Conservation (phyloP, 306 rosid genomes). For the Vigna nakashimae region DNA sequence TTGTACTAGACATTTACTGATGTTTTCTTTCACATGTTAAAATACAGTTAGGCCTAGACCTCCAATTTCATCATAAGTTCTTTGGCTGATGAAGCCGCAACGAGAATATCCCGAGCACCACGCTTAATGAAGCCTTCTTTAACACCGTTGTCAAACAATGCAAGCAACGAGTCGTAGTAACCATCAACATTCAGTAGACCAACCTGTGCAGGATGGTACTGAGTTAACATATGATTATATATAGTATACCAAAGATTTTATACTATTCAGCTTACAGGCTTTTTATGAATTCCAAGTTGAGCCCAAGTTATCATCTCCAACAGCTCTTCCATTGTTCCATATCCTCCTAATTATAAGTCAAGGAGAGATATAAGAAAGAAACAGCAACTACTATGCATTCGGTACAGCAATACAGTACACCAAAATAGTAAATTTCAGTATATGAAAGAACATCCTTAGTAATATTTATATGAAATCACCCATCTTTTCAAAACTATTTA, state of each 20-base stretch:
- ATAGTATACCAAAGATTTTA: constrained; percentile 9
- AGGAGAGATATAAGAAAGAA: constrained; percentile 2
- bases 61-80: constrained; percentile 83
- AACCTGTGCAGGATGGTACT: constrained; percentile 58
- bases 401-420: constrained; percentile 2
- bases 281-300: constrained; percentile 91
- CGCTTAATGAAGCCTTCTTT: constrained; percentile 88
- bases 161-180: constrained; percentile 80
- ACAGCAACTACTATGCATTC: not conserved
- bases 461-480: constrained; percentile 19
- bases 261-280: constrained; percentile 58
- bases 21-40: not conserved
- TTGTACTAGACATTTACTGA: constrained; percentile 2
- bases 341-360: constrained; percentile 67
- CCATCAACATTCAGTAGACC: constrained; percentile 92
- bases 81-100: constrained; percentile 80
- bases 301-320: constrained; percentile 93
- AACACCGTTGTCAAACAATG: constrained; percentile 88
- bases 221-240: constrained; percentile 27
- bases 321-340: constrained; percentile 93
- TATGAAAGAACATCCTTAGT: constrained; percentile 8
- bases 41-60: constrained; percentile 60
- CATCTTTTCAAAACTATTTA: constrained; percentile 16
- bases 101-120: constrained; percentile 71
- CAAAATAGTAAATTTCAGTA: not conserved